Conservation (phyloP, 2,329 filamentous ascomycete genomes). For the Xylogone sp. region DNA sequence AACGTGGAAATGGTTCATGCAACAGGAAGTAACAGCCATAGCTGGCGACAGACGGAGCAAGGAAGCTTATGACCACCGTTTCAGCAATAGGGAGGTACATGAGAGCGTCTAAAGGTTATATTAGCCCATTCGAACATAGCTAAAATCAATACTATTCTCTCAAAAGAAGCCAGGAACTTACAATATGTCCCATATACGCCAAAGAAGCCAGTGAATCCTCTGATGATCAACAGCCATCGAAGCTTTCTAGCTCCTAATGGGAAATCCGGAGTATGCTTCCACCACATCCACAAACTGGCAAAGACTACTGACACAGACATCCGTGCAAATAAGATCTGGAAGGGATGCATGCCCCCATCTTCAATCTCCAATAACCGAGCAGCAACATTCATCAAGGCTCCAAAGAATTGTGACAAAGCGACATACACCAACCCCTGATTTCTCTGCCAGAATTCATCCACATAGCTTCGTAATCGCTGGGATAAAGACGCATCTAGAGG, state of each 20-base stretch:
- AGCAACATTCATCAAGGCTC: conserved; percentile 79
- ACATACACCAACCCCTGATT: conserved; percentile 75
- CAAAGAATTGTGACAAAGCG: conserved; percentile 74
- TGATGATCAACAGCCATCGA: conserved; percentile 60
- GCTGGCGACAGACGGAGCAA: conserved; percentile 74
- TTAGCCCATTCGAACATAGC: not conserved
- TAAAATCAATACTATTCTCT: not conserved
- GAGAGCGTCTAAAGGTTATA: conserved; percentile 46
- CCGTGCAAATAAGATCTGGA: conserved; percentile 78
- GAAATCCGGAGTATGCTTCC: conserved; percentile 60
- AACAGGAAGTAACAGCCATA: conserved; percentile 74
- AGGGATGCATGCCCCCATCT: conserved; percentile 71
- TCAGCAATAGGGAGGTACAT: conserved; percentile 82
- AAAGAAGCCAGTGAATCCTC: conserved; percentile 70
- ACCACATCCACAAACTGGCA: conserved; percentile 71
- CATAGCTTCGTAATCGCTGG: not conserved
- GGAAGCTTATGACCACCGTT: conserved; percentile 85
- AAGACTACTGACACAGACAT: conserved; percentile 70
- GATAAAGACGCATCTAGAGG: not conserved
- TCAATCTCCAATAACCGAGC: conserved; percentile 72
- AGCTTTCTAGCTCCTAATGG: conserved; percentile 67
- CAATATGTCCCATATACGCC: conserved; percentile 65
- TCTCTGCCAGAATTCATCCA: conserved; percentile 46
- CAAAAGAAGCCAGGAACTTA: no score
- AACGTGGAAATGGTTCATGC: conserved; percentile 72